Percentiles rank a stretch among this genome's conserved stretches.
phyloP scores from a whole-genome alignment of 2,329 filamentous ascomycete species.

The Aspergillus thermomutatus region DNA sequence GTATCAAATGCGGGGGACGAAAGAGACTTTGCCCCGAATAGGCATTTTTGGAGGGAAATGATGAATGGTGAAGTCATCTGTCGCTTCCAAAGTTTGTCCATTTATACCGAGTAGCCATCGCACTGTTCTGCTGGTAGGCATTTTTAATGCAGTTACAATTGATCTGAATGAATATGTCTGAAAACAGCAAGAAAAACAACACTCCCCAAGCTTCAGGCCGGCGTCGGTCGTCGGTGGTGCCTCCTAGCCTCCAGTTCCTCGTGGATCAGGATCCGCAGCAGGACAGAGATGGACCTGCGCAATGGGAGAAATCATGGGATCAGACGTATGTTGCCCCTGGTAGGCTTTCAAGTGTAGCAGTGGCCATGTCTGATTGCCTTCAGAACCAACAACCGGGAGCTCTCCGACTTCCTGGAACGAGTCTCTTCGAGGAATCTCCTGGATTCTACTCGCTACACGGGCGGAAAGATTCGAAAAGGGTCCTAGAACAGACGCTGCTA shows the following conservation, averaged over 20 bases:
- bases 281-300: neutral
- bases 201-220: neutral
- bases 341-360: too few relatives aligned
- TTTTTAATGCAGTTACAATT: neutral
- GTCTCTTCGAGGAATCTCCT: neutral
- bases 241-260: neutral
- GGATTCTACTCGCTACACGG: neutral
- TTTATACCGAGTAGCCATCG: neutral
- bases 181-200: neutral
- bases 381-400: neutral
- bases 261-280: neutral
- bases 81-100: neutral
- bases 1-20: neutral
- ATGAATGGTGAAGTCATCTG: neutral
- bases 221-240: neutral
- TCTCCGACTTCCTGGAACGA: neutral
- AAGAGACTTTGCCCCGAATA: neutral
- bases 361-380: neutral
- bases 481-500: neutral
- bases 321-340: neutral
- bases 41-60: neutral
- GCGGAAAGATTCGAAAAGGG: neutral
- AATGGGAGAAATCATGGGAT: neutral
- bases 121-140: neutral
- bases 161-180: neutral